These are phyloP conservation scores for Agrocybe pediades DNA, from an alignment of 768 basidiomycete genomes.

Conservation along the genomic window DNA sequence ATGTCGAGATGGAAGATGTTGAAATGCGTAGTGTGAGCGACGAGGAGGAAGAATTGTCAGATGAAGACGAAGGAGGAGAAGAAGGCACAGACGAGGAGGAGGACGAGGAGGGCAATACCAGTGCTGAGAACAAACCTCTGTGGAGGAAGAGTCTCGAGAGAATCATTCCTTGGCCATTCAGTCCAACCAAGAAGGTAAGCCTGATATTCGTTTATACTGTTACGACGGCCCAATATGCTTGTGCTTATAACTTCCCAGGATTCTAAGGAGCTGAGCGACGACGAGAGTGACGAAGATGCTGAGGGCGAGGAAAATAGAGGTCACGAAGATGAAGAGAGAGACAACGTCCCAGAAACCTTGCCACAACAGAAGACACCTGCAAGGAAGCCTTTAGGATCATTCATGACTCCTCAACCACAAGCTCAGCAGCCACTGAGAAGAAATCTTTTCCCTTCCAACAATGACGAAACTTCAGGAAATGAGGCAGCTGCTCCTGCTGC, in stretches of 20 bases:
- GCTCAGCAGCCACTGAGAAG: constrained; percentile 4
- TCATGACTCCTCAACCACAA: constrained; percentile 61
- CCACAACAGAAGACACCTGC: constrained; percentile 29
- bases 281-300: constrained; percentile 24
- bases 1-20: constrained; percentile 17
- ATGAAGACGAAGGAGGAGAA: constrained; percentile 9
- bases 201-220: background rate
- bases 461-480: background rate
- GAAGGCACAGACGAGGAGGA: constrained; percentile 28
- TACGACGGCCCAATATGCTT: background rate
- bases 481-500: constrained; percentile 1
- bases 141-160: constrained; percentile 47
- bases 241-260: background rate
- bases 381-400: constrained; percentile 35
- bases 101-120: constrained; percentile 28
- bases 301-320: constrained; percentile 19
- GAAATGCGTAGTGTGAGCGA: constrained; percentile 21
- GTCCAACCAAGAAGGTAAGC: constrained; percentile 27
- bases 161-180: constrained; percentile 41
- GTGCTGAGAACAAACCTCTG: constrained; percentile 29
- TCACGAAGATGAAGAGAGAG: constrained; percentile 17
- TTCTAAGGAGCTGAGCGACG: constrained; percentile 8
- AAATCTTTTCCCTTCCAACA: constrained; percentile 13
- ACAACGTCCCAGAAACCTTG: constrained; percentile 14
- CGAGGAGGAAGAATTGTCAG: background rate